These are phyloP conservation scores for Eremothecium gossypii DNA, from an alignment of 1,139 yeast genomes.

Conservation along the genomic window DNA sequence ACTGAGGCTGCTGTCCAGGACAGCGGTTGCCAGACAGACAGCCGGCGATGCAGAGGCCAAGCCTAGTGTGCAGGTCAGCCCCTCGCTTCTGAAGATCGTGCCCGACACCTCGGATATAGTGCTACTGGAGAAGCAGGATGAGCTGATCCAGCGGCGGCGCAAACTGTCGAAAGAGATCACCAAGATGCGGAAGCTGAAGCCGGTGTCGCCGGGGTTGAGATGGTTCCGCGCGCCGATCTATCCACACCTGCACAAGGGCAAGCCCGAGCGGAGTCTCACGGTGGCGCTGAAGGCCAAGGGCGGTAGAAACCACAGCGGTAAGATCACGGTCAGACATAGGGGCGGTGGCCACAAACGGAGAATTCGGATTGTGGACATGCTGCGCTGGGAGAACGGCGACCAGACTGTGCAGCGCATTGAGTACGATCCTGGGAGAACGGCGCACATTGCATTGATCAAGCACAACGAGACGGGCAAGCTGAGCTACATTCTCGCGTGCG, in stretches of 20 bases:
- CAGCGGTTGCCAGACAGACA: background rate
- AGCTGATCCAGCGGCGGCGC: constrained; percentile 59
- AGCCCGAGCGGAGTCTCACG: constrained; percentile 71
- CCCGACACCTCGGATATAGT: constrained; percentile 44
- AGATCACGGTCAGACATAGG: constrained; percentile 83
- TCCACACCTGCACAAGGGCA: constrained; percentile 77
- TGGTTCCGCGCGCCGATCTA: constrained; percentile 86
- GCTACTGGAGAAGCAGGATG: constrained; percentile 74
- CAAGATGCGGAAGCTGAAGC: constrained; percentile 64
- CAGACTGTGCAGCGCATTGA: constrained; percentile 83
- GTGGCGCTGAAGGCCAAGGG: constrained; percentile 63
- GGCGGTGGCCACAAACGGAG: constrained; percentile 97
- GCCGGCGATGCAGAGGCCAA: background rate
- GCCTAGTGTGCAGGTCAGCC: constrained; percentile 2
- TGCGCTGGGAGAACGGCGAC: constrained; percentile 56
- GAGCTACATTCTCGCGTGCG: constrained; percentile 81
- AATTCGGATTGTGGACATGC: constrained; percentile 71
- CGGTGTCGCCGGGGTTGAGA: constrained; percentile 79
- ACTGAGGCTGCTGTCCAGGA: constrained; percentile 1
- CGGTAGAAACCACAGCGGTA: constrained; percentile 87
- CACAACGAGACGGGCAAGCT: constrained; percentile 53
- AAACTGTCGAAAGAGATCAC: constrained; percentile 64
- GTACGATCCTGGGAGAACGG: constrained; percentile 91
- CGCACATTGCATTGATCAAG: constrained; percentile 82
- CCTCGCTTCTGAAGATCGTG: constrained; percentile 30